Percentiles rank a stretch among this genome's conserved stretches.
These are phyloP conservation scores for Prunus davidiana DNA, from an alignment of 306 rosid genomes.

Conservation along the genomic window DNA sequence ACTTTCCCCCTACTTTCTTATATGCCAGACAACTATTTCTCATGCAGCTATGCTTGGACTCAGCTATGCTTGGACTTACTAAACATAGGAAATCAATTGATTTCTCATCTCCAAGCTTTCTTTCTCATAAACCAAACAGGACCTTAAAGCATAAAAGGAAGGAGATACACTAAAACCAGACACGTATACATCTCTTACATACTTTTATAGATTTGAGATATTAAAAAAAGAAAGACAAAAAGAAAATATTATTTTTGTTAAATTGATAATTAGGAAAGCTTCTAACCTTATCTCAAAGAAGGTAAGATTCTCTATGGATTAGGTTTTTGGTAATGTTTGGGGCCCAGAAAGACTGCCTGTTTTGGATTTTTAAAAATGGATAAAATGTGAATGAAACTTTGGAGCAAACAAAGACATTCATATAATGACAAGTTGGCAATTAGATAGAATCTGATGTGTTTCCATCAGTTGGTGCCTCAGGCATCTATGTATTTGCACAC, in stretches of 20 bases:
- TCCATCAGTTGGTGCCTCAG: not conserved
- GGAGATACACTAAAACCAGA: too few species aligned
- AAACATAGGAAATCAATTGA: too few species aligned
- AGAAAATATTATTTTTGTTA: too few species aligned
- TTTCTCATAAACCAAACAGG: rapidly evolving
- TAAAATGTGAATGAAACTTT: not conserved
- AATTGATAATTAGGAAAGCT: not conserved
- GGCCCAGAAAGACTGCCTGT: constrained; percentile 16
- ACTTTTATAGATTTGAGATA: not conserved
- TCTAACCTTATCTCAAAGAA: constrained; percentile 21
- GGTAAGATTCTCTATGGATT: constrained; percentile 30
- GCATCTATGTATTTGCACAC: not conserved
- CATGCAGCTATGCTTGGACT: too few species aligned
- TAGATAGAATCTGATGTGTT: not conserved
- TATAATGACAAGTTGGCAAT: constrained; percentile 9
- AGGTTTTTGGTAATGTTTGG: constrained; percentile 21
- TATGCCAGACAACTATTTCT: rapidly evolving
- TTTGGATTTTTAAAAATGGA: not conserved
- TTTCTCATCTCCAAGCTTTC: rapidly evolving
- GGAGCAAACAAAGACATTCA: not conserved
- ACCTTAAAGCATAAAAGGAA: too few species aligned
- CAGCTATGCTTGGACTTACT: too few species aligned
- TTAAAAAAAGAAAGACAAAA: too few species aligned
- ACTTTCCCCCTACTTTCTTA: rapidly evolving
- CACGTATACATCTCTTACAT: not conserved